phyloP scores from a whole-genome alignment of 2,329 filamentous ascomycete species.

The Colletotrichum liriopes region DNA sequence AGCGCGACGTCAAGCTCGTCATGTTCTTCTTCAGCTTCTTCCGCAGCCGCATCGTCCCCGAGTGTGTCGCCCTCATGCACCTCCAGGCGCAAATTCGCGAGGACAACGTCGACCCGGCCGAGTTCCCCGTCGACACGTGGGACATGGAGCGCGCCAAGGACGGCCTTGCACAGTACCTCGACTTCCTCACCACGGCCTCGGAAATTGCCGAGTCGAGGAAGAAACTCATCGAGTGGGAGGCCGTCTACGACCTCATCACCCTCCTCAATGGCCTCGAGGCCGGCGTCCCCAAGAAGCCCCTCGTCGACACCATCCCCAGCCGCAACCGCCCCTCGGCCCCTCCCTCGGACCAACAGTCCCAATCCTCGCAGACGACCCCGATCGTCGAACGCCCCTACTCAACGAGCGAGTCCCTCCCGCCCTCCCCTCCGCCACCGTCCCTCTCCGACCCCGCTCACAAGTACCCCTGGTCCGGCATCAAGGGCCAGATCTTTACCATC shows the following conservation, averaged over 20 bases:
- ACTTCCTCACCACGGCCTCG: constrained; percentile 91
- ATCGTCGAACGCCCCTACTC: constrained; percentile 77
- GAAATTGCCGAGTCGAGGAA: constrained; percentile 88
- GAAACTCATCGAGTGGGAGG: constrained; percentile 92
- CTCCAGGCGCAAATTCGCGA: constrained; percentile 91
- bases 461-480: constrained; percentile 82
- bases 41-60: constrained; percentile 91
- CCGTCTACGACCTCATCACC: constrained; percentile 89
- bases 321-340: constrained; percentile 45
- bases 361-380: constrained; percentile 47
- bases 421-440: constrained; percentile 61
- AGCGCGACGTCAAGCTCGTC: constrained; percentile 74
- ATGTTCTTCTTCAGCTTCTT: constrained; percentile 96
- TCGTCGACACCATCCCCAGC: constrained; percentile 62
- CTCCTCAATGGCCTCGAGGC: constrained; percentile 89
- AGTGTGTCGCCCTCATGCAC: constrained; percentile 94
- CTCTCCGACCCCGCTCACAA: constrained; percentile 77
- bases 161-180: constrained; percentile 92
- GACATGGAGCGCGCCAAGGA: constrained; percentile 98
- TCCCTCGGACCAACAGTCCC: constrained; percentile 48
- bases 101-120: constrained; percentile 81
- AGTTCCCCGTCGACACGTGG: constrained; percentile 96
- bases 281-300: constrained; percentile 86
- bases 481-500: constrained; percentile 92
- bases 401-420: constrained; percentile 49